These are phyloP conservation scores for Cladosporium sp. DNA, from an alignment of 2,329 filamentous ascomycete genomes.

Conservation along the genomic window DNA sequence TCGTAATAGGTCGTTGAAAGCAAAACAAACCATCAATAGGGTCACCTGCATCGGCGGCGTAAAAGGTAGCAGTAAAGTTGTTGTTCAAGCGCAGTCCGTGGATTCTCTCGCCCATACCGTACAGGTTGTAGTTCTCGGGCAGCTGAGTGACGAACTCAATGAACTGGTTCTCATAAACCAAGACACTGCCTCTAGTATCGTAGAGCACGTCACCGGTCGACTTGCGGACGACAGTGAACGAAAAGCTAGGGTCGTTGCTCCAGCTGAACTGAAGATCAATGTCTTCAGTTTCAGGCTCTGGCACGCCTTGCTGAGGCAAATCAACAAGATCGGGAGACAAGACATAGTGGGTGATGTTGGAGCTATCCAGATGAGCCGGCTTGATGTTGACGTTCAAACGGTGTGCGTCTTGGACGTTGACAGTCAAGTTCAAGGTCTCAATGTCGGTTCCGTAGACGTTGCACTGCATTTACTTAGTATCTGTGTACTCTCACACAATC, in stretches of 20 bases:
- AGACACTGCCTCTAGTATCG: constrained; percentile 57
- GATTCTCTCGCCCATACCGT: constrained; percentile 71
- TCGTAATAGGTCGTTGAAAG: no score
- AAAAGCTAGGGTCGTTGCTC: constrained; percentile 56
- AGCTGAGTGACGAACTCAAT: constrained; percentile 65
- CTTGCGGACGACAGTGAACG: constrained; percentile 52
- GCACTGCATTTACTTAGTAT: constrained; percentile 14
- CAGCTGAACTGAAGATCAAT: constrained; percentile 50
- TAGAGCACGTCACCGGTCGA: constrained; percentile 65
- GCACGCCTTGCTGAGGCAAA: constrained; percentile 46
- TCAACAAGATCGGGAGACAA: constrained; percentile 61
- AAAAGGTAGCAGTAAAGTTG: constrained; percentile 66
- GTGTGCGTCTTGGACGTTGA: constrained; percentile 51
- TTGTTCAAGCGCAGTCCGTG: constrained; percentile 67
- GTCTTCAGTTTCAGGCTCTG: constrained; percentile 36
- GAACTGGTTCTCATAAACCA: constrained; percentile 75
- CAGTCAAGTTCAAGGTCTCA: constrained; percentile 59
- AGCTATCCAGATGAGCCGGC: constrained; percentile 54
- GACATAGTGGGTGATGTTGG: constrained; percentile 47
- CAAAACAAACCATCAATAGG: constrained; percentile 46
- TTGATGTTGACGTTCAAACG: constrained; percentile 67
- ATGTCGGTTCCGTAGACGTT: constrained; percentile 53
- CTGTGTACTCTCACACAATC: constrained; percentile 22
- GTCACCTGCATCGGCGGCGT: constrained; percentile 64
- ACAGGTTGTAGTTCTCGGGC: constrained; percentile 67